Evolutionary conservation across 2,329 filamentous ascomycete genomes (phyloP), one percentile per base, ranked within the genome.

Genomic region (Aspergillus tamarii): DNA sequence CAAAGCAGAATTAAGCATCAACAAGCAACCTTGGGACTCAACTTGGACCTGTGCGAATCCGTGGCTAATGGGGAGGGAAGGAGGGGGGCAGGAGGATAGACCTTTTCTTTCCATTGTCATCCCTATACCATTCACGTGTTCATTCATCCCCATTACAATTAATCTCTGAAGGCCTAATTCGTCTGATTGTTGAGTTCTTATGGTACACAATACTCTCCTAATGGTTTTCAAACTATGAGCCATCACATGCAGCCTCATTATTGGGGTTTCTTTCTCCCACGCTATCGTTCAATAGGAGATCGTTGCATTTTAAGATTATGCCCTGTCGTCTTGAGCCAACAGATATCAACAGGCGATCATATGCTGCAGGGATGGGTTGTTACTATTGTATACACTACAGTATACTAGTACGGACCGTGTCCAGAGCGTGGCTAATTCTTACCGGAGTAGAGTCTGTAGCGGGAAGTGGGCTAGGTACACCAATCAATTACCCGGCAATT

Each of bases 381-480:
- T 19, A 54, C 52, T 54, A 54, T 54, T 54, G 52, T 36, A 54
- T 54, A 10, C 52, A 30, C 52, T 54, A 54, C 52, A 36, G 32
- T 21, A n/a, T 11, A 23, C 52, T 54, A 53, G 48, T 52, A 52
- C 26, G 5, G 14, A 14, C 5, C 1, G 9, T 11, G 50, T 34
- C 28, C 34, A 28, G 26, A 50, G 46, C 21, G 50, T 53, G 19
- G 50, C 30, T 53, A 32, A 11, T 34, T 34, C 50, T 11, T 36
- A 16, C 34, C 14, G 12, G 34, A 36, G 34, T 21, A 32, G 9
- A 34, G 50, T 34, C 30, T 53, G n/a, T 53, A 16, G 26, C 30
- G 50, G 30, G 28, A 53, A 32, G 50, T 53, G 50, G 28, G 30
- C 19, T 36, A 36, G 34, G 34, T 16, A 36, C 34, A 36, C 34